Evolutionary conservation across 331 rosid genomes (phyloP).

Genomic region (Stylosanthes scabra): DNA sequence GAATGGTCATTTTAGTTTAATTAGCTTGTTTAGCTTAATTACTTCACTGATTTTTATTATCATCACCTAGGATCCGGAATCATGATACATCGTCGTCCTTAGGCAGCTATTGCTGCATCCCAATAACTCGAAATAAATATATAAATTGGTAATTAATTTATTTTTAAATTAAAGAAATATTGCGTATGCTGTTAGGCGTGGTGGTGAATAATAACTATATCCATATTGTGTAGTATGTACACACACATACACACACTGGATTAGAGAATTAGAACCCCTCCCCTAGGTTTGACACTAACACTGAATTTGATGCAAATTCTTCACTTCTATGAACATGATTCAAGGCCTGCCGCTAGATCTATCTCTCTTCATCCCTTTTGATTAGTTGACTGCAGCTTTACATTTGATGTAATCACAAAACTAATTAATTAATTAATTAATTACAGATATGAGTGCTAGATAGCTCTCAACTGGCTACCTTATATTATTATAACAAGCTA

Average conservation of each 20-base stretch:
- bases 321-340: slow-evolving; percentile 57
- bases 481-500: slow-evolving; percentile 12
- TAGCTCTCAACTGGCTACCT: slow-evolving; percentile 2
- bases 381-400: slow-evolving; percentile 43
- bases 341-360: slow-evolving; percentile 50
- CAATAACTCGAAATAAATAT: slow-evolving; percentile 42
- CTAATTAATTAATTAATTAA: slow-evolving; percentile 16
- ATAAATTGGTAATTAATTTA: slow-evolving; percentile 40
- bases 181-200: slow-evolving; percentile 37
- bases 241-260: no score
- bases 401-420: slow-evolving; percentile 17
- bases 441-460: slow-evolving; percentile 7
- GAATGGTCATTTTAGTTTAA: no score
- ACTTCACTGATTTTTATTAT: no score
- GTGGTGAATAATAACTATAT: slow-evolving; percentile 41
- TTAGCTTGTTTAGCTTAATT: no score
- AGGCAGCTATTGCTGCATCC: slow-evolving; percentile 39
- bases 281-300: slow-evolving; percentile 54
- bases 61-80: slow-evolving; percentile 75
- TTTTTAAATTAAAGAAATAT: slow-evolving; percentile 35
- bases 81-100: slow-evolving; percentile 41
- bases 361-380: slow-evolving; percentile 19
- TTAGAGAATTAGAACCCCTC: slow-evolving; percentile 40
- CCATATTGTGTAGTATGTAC: no score
- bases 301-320: slow-evolving; percentile 76